Evolutionary conservation across 2,329 filamentous ascomycete species (phyloP), one percentile per base, ranked within the genome.

Genomic region (Penicillium sp.): DNA sequence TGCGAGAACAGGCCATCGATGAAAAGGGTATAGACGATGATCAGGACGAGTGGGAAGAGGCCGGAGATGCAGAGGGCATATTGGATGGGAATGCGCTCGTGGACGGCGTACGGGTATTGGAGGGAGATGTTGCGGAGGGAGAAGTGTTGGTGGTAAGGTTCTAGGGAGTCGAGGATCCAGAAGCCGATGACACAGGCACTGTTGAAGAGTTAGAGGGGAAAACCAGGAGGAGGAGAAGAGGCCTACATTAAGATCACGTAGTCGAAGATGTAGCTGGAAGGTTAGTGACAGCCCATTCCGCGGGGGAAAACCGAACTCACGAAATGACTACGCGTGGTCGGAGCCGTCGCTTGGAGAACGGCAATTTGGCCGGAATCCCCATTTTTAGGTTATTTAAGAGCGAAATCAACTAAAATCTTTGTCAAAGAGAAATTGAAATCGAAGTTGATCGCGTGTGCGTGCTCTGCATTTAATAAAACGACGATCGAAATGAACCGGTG

Each of bases 1-100:
- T 85, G 81, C 19, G 83, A 85, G 68, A 85, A 85, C 11, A 85
- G 58, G 25, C 84, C 84, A 71, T 86, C 84, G 59, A 86, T 77
- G 45, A 84, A 72, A 53, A 86, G 71, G 3, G 83, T 85, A 69
- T 84, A 85, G 55, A 85, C 49, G 48, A 76, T 75, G 51, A 86
- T 85, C 53, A 84, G 77, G 33, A 75, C 62, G 39, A 81, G 71
- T 4, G 84, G 84, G 25, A 76, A 76, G n/a, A 76, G 69, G 44
- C 79, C 75, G 23, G 80, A 80, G 59, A 85, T 77, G 53, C 81
- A 67, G 50, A 81, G 75, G 47, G 83, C 80, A 57, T 77, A 67
- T 49, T 67, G 59, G 55, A 85, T 81, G 5, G 83, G 77, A 16
- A 86, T 77, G 50, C 82, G 80, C 67, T 86, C 84, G 21, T 82